Evolutionary conservation across 2,329 filamentous ascomycete species (phyloP), one percentile per base, ranked within the genome.

Genomic region (Ophiostoma ips): DNA sequence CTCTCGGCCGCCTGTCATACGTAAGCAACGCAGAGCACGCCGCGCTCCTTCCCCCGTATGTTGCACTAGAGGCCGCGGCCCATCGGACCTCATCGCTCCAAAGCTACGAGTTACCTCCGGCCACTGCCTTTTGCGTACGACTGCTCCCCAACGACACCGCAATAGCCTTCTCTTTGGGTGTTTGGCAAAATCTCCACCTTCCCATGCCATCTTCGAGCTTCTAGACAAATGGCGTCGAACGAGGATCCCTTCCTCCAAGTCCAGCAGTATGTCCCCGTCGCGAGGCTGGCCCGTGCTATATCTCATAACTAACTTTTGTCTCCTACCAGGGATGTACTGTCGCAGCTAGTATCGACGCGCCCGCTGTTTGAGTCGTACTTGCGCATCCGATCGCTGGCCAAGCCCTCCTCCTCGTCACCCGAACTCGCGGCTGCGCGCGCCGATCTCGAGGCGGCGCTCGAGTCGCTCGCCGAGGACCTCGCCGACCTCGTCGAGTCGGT

Each of bases 361-460:
- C 83, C 89, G 48, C 81, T 95, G 51, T 95, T 95, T 73, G 82
- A 85, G 56, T 95, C 89, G 15, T 98, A 95, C 71, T 77, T 95
- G 40, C 90, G 92, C 62, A 98, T 98, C 68, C 87, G 88, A 62
- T 92, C 88, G 43, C 82, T 94, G 24, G 12, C 43, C 5, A 45
- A 45, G 30, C n/a, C 28, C 5, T 77, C 82, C 52, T 82, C 81
- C 37, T 76, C 78, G 40, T 89, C 86, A 16, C 88, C 87, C 12
- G 92, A 98, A 64, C 86, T 98, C 53, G 78, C 85, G 61, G 80
- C 83, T 48, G 90, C 84, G 43, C 77, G 82, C 50, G 63, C 76
- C 50, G 84, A 89, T 58, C 81, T 92, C 59, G 72, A 78, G 56
- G 58, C 68, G 33, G 71, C 83, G 21, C 77, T 92, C 50, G 70